A percentile compares a stretch with the other conserved stretches of the same genome.
Evolutionary conservation across 768 basidiomycete genomes (phyloP).

Genomic region (Suillus decipiens): DNA sequence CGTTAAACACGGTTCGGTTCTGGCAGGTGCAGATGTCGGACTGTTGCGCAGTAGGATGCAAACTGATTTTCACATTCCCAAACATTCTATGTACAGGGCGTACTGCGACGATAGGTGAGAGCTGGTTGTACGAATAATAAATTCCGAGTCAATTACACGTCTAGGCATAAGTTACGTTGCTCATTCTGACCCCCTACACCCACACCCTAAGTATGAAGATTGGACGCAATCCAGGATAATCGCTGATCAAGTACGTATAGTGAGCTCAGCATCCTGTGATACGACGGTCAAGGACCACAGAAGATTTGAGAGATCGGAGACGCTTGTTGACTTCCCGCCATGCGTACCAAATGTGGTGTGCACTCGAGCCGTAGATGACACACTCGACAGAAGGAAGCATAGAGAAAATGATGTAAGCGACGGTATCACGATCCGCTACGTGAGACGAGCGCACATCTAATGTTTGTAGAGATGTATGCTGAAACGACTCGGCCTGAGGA

Average conservation of each 20-base stretch:
- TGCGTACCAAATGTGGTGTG: background rate
- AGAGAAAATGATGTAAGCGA: background rate
- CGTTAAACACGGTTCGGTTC: background rate
- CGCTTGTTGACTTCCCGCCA: background rate
- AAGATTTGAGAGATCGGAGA: slow-evolving; percentile 5
- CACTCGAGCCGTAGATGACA: background rate
- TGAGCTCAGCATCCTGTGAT: background rate
- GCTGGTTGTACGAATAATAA: background rate
- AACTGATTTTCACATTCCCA: background rate
- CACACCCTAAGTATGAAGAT: background rate
- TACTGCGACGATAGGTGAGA: background rate
- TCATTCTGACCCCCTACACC: background rate
- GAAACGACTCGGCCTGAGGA: background rate
- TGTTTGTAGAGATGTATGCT: background rate
- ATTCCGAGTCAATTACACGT: background rate
- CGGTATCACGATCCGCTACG: background rate
- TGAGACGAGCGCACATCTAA: slow-evolving; percentile 3
- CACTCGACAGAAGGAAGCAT: background rate
- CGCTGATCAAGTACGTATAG: background rate
- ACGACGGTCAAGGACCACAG: background rate
- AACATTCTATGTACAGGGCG: background rate
- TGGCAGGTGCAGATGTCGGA: background rate
- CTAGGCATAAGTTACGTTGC: background rate
- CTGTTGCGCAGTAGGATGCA: too few relatives aligned
- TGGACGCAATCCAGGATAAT: background rate